Base-by-base conservation (phyloP, 805 yeast species). In the Candida suzukii region DNA sequence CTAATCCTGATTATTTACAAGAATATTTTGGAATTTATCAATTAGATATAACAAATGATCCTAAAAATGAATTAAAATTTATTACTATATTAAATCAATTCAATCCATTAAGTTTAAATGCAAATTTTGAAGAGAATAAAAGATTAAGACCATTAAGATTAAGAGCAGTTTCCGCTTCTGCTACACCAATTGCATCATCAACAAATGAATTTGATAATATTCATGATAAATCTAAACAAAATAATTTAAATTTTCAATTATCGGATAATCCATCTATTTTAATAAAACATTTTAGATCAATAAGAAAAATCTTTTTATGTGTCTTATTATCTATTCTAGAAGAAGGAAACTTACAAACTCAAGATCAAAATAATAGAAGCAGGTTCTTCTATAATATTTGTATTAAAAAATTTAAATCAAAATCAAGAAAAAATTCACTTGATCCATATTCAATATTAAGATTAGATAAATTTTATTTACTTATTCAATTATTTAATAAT, bases 21-120 rank as follows among this genome's bases (percentile, higher is more conserved):
- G 46, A 46, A 39, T 57, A 56, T 38, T 38, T 54, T 10, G 49
- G 49, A 24, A 43, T 56, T 16, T 56, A 56, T 46, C 56, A 50
- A 46, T 45, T 56, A 38, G 57, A 54, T 37, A 43, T 55, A 38
- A 44, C 35, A 1, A 45, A 46, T 27, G 51, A 46, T 18, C 17
- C 35, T 4, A 34, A n/a, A n/a, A 31, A 26, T 7, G 48, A 48
- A 20, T 42, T 53, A 31, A 46, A 40, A 36, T 56, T 55, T 30
- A 37, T 57, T 28, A 45, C 38, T 28, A 22, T 53, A 35, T 30
- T 53, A 25, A 57, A 56, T 34, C 48, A 47, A 17, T 44, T 36
- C 13, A 51, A 46, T 22, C 25, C n/a, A 5, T 31, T 9, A n/a
- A 14, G 10, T 17, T 18, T 17, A 16, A 4, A n/a, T n/a, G n/a